A percentile compares a stretch with the other conserved stretches of the same genome.
Conservation (phyloP, 257 asterid genomes). For the Solanum acaule region DNA sequence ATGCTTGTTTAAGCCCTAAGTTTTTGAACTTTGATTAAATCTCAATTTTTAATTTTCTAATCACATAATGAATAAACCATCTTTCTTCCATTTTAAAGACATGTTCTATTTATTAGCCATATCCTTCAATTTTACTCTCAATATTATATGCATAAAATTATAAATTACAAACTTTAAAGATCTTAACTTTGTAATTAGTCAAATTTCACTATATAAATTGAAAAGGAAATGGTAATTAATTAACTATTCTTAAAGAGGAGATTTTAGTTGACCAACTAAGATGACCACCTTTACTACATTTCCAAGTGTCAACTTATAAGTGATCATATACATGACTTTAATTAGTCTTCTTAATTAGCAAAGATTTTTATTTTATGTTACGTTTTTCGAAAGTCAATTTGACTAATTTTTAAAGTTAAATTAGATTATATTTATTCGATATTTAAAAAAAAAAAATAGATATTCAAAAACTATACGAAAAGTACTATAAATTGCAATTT, state of each 20-base stretch:
- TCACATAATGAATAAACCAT: neutral
- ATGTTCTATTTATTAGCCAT: neutral
- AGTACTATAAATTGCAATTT: no score
- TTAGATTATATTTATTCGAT: no score
- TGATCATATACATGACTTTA: neutral
- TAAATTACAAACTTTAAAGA: neutral
- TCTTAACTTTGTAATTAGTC: neutral
- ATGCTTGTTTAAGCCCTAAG: neutral
- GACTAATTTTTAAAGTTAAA: no score
- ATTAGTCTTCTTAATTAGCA: neutral
- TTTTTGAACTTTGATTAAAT: neutral
- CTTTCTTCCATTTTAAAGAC: neutral
- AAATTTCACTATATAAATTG: no score
- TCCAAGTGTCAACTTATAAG: neutral
- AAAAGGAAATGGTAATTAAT: neutral
- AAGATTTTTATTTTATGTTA: neutral
- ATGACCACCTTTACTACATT: neutral
- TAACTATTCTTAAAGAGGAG: neutral
- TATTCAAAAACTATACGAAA: no score
- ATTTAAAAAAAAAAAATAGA: no score
- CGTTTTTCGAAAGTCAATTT: rapidly evolving
- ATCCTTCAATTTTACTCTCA: neutral
- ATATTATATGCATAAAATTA: neutral
- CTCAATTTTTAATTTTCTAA: neutral
- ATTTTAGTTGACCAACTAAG: neutral